Evolutionary conservation across 371 early-diverging fungal species (phyloP).

Genomic region (Apophysomyces sp.): DNA sequence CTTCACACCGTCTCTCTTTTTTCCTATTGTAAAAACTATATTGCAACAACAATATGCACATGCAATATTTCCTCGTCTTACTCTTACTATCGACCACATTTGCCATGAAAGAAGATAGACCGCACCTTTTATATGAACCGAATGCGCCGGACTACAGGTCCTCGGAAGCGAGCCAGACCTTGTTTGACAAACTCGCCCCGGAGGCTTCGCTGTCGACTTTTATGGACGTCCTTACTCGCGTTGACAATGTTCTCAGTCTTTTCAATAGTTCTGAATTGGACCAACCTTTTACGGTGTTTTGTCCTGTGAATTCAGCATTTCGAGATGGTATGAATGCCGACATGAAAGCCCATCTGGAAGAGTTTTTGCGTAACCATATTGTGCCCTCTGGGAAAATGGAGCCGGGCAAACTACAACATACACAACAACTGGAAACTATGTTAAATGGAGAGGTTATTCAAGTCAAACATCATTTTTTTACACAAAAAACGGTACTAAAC

Average conservation of each 20-base stretch:
- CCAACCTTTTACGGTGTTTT: slow-evolving; percentile 35
- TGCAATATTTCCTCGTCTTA: not conserved
- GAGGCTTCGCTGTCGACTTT: slow-evolving; percentile 45
- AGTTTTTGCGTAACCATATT: slow-evolving; percentile 37
- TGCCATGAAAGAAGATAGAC: slow-evolving; percentile 6
- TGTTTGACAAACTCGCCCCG: slow-evolving; percentile 48
- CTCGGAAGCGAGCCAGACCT: slow-evolving; percentile 23
- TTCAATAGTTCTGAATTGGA: slow-evolving; percentile 28
- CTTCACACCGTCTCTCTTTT: not conserved
- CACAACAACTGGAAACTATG: slow-evolving; percentile 24
- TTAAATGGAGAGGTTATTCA: slow-evolving; percentile 16
- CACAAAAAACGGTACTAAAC: slow-evolving; percentile 24
- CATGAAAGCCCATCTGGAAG: slow-evolving; percentile 16
- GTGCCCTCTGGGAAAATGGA: slow-evolving; percentile 28
- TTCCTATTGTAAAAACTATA: slow-evolving; percentile 5
- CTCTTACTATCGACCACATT: slow-evolving; percentile 2
- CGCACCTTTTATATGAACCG: slow-evolving; percentile 34
- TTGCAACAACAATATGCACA: not conserved
- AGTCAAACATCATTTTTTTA: slow-evolving; percentile 30
- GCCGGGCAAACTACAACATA: slow-evolving; percentile 10
- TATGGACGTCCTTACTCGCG: slow-evolving; percentile 41
- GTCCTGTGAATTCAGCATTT: slow-evolving; percentile 45
- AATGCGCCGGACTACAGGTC: slow-evolving; percentile 35
- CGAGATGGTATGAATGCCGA: slow-evolving; percentile 13
- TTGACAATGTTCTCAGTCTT: slow-evolving; percentile 27